Percentiles rank a stretch among this genome's conserved stretches.
phyloP scores from a whole-genome alignment of 1,284 basidiomycete species.

The Trichosporon sp. region DNA sequence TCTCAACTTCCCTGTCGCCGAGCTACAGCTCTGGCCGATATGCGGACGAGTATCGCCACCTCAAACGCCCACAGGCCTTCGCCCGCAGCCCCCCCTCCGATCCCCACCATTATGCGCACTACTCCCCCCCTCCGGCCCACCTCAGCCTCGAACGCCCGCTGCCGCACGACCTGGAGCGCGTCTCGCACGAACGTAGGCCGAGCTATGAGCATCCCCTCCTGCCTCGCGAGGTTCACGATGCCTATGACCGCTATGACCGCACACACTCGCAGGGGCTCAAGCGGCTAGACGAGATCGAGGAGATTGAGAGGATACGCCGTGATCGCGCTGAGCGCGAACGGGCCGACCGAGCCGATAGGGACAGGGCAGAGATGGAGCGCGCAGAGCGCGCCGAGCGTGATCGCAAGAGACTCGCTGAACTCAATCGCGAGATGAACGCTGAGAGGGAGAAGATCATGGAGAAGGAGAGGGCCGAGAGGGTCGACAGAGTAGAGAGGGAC shows the following conservation, averaged over 20 bases:
- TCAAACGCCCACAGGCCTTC: background rate
- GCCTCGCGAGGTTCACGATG: too few relatives aligned
- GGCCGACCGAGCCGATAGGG: too few relatives aligned
- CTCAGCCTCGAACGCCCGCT: background rate
- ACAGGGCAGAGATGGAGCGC: too few relatives aligned
- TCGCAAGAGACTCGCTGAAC: too few relatives aligned
- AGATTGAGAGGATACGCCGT: background rate
- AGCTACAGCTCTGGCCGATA: too few relatives aligned
- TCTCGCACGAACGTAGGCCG: too few relatives aligned
- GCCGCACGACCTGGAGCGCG: too few relatives aligned
- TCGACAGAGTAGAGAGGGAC: background rate
- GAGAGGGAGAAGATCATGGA: too few relatives aligned
- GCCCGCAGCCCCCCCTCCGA: background rate
- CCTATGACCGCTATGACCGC: background rate
- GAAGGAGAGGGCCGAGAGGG: background rate
- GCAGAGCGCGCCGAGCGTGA: background rate
- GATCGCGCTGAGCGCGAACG: background rate
- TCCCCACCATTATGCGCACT: background rate
- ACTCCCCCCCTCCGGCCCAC: background rate
- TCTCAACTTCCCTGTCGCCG: background rate
- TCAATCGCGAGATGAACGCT: too few relatives aligned
- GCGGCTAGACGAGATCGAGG: background rate
- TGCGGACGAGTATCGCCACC: background rate
- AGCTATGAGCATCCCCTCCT: too few relatives aligned
- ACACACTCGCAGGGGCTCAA: background rate